These are phyloP conservation scores for Allomyces macrogynus DNA, from an alignment of 192 early-diverging fungal species.

Conservation along the genomic window DNA sequence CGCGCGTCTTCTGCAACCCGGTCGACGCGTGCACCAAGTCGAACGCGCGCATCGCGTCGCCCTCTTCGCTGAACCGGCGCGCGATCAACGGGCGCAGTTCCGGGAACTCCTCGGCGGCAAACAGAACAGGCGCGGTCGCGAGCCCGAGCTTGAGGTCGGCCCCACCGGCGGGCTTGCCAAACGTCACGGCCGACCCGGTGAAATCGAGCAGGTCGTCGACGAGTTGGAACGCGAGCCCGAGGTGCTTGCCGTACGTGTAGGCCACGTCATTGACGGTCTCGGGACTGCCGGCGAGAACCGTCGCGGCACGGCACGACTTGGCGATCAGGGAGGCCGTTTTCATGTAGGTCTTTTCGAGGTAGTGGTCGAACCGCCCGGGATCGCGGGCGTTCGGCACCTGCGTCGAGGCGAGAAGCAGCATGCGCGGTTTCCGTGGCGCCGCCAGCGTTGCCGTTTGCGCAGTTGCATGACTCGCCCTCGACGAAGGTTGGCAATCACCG, in stretches of 20 bases:
- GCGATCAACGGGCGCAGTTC: conserved; percentile 66
- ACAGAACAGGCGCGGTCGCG: conserved; percentile 84
- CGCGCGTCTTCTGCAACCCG: conserved; percentile 55
- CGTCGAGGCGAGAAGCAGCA: background rate
- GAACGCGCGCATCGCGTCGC: conserved; percentile 60
- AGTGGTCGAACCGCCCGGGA: conserved; percentile 64
- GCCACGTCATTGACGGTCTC: conserved; percentile 52
- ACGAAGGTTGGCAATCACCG: conserved; percentile 82
- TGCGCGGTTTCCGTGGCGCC: conserved; percentile 8
- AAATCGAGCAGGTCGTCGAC: conserved; percentile 89
- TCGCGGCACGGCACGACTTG: conserved; percentile 69
- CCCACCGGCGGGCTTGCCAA: conserved; percentile 71
- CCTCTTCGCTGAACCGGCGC: conserved; percentile 55
- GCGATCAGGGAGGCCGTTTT: conserved; percentile 91
- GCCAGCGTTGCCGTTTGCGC: conserved; percentile 32
- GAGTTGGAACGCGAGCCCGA: conserved; percentile 89
- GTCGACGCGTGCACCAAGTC: conserved; percentile 54
- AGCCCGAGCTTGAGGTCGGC: conserved; percentile 76
- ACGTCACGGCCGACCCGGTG: conserved; percentile 40
- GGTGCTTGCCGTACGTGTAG: conserved; percentile 68
- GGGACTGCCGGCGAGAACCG: conserved; percentile 59
- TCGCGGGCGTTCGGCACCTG: conserved; percentile 11
- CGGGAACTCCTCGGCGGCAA: conserved; percentile 71
- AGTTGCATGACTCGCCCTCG: conserved; percentile 98
- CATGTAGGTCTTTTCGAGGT: conserved; percentile 84